phyloP scores from a whole-genome alignment of 192 early-diverging fungal species.

The Phycomyces nitens region DNA sequence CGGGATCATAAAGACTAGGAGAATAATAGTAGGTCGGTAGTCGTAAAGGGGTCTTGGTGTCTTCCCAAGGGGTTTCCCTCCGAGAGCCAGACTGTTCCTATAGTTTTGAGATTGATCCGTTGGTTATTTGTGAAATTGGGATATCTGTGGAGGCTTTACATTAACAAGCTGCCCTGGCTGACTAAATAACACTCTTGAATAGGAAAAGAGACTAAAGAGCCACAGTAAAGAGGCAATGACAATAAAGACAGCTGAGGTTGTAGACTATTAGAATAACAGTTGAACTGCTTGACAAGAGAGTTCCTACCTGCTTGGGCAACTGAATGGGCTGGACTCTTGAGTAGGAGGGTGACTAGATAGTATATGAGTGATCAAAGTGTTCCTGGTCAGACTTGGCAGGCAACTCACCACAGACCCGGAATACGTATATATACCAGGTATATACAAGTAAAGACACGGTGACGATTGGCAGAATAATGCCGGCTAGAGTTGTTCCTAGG shows the following conservation, averaged over 20 bases:
- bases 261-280: background rate
- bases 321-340: background rate
- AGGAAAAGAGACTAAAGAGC: slow-evolving; percentile 14
- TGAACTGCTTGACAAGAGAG: too few relatives aligned
- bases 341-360: slow-evolving; percentile 11
- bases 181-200: slow-evolving; percentile 21
- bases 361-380: background rate
- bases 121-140: too few relatives aligned
- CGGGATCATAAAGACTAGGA: slow-evolving; percentile 17
- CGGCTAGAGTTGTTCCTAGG: slow-evolving; percentile 1
- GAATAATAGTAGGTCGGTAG: slow-evolving; percentile 24
- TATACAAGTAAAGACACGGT: slow-evolving; percentile 26
- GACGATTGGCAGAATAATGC: slow-evolving; percentile 24
- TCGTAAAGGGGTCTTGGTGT: background rate
- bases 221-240: slow-evolving; percentile 21
- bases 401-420: slow-evolving; percentile 33
- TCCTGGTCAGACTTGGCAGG: background rate
- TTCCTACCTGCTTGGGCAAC: slow-evolving; percentile 13
- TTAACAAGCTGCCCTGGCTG: slow-evolving; percentile 22
- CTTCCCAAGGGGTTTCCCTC: too few relatives aligned
- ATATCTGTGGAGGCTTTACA: background rate
- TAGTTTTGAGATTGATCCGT: too few relatives aligned
- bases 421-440: slow-evolving; percentile 35
- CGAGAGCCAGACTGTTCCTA: too few relatives aligned
- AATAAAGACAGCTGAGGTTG: slow-evolving; percentile 21